Percentiles rank a stretch among this genome's conserved stretches.
These are phyloP conservation scores for Dalbergia cochinchinensis DNA, from an alignment of 306 rosid species.

Conservation along the genomic window DNA sequence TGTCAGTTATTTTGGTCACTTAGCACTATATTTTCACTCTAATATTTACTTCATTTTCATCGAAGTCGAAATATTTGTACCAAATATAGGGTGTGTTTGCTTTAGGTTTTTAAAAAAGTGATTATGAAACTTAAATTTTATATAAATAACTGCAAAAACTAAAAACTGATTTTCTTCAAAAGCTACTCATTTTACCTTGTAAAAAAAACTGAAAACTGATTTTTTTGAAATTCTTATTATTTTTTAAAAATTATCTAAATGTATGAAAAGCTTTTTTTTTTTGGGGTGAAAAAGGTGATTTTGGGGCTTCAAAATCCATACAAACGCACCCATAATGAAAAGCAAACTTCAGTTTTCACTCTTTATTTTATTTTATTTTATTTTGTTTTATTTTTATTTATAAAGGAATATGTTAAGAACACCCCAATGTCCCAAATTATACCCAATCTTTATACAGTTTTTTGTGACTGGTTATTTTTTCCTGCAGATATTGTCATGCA, in stretches of 20 bases:
- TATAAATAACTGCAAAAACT: too few species aligned
- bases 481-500: constrained; percentile 86
- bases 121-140: too few species aligned
- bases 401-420: not conserved
- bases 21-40: not conserved
- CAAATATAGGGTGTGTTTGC: too few species aligned
- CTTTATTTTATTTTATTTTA: not conserved
- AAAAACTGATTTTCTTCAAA: too few species aligned
- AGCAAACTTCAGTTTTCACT: constrained; percentile 19
- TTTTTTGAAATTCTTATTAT: too few species aligned
- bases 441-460: not conserved
- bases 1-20: constrained; percentile 8
- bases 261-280: too few species aligned
- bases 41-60: constrained; percentile 27
- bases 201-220: too few species aligned
- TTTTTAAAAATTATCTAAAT: too few species aligned
- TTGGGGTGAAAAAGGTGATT: too few species aligned
- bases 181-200: too few species aligned
- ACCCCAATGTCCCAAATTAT: not conserved
- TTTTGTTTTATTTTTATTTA: not conserved
- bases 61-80: constrained; percentile 22
- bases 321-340: not conserved
- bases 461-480: constrained; percentile 23
- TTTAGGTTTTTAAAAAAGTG: too few species aligned
- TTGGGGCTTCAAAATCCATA: too few species aligned